Base-by-base conservation (phyloP, 768 basidiomycete species). In the Dioszegia aurantiaca region DNA sequence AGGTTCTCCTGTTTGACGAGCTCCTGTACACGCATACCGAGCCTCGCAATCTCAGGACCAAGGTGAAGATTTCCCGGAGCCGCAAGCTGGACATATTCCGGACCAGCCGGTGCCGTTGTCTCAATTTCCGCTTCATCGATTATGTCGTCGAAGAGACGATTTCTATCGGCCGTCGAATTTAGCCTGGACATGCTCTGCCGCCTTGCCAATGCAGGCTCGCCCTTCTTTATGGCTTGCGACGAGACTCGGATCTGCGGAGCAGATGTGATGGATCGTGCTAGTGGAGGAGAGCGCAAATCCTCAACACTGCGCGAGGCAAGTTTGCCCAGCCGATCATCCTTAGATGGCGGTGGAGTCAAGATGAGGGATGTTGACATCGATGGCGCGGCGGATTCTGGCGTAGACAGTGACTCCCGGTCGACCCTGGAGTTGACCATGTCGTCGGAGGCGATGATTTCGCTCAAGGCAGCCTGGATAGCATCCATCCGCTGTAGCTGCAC, bases 401-500 rank as follows among this genome's bases (percentile, higher is more conserved):
- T 24, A 19, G 24, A 16, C n/a, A 14, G 14, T 5, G 2, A 10
- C 23, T 60, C 27, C n/a, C 5, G 9, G 30, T 42, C 36, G 1
- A 46, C 4, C 4, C 58, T 39, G 40, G n/a, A 24, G 21, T 47
- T 47, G 33, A 36, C 21, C 55, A 49, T 81, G 37, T 85, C 81
- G 62, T 94, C 89, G 39, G 87, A 80, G 2, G 90, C 90, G 69
- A 99, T 92, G 73, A 99, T 97, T 72, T 94, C 90, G 10, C 89
- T 92, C 61, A 99, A 80, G 3, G 95, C 95, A 8, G 92, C 92
- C 68, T 92, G 91, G 19, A 98, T 95, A 2, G 94, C 93, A 67
- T 92, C 90, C 85, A 98, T 95, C 37, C 90, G 82, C 64, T 87
- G 82, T 51, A 87, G 83, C 74, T 94, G 80, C 17, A 78, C 87